A percentile compares a stretch with the other conserved stretches of the same genome.
Evolutionary conservation across 2,329 filamentous ascomycete genomes (phyloP).

Genomic region (Triangularia setosa): DNA sequence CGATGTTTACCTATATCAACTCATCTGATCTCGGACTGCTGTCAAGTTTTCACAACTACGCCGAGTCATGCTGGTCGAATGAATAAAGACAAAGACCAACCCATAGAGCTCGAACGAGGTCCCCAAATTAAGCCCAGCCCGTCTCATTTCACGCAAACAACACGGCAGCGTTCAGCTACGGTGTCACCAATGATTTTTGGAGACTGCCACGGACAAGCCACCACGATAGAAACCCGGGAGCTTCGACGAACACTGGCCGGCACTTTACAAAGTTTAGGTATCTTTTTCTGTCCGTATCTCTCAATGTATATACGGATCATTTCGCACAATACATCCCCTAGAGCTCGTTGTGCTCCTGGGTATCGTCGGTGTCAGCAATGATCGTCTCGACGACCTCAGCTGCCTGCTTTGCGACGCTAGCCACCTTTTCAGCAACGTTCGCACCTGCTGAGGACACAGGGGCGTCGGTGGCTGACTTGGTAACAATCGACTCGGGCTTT

Average conservation of each 20-base stretch:
- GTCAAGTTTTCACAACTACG: background rate
- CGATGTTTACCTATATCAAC: background rate
- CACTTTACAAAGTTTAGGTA: background rate
- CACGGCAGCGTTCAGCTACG: background rate
- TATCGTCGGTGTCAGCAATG: slow-evolving; percentile 52
- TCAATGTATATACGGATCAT: background rate
- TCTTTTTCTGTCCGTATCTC: background rate
- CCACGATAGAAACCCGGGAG: background rate
- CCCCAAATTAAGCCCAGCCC: too few species aligned
- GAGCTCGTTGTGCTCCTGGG: slow-evolving; percentile 58
- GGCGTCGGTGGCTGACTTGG: slow-evolving; percentile 35
- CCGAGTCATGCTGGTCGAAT: background rate
- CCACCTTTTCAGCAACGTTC: slow-evolving; percentile 38
- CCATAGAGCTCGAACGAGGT: too few species aligned
- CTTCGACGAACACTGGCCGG: background rate
- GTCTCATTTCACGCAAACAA: background rate
- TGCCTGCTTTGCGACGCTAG: slow-evolving; percentile 43
- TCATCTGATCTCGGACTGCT: background rate
- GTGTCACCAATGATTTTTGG: background rate
- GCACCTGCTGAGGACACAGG: slow-evolving; percentile 27
- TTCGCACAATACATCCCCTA: slow-evolving; percentile 29
- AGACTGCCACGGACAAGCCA: background rate
- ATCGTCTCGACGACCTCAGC: slow-evolving; percentile 51
- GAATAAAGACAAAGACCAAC: background rate
- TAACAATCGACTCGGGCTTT: slow-evolving; percentile 44